Conservation (phyloP, 2,329 filamentous ascomycete genomes). For the Colletotrichum euphorbiae region DNA sequence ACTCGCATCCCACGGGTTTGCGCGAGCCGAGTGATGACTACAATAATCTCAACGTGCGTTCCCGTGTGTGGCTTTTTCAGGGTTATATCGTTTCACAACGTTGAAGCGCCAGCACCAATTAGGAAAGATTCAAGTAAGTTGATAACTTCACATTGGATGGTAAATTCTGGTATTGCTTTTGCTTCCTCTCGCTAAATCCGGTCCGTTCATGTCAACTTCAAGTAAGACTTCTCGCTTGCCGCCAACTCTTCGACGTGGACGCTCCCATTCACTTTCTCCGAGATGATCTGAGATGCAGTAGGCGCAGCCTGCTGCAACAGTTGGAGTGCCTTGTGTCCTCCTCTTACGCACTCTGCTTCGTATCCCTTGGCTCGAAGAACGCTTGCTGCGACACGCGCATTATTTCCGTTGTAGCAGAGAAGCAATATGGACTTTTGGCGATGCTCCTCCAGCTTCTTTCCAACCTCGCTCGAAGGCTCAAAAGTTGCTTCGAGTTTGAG, state of each 20-base stretch:
- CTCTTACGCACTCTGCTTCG: slow-evolving; percentile 58
- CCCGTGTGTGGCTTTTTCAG: neutral
- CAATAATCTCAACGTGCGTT: neutral
- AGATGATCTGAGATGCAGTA: neutral
- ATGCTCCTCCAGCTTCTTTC: slow-evolving; percentile 41
- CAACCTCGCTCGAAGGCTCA: slow-evolving; percentile 13
- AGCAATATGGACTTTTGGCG: slow-evolving; percentile 54
- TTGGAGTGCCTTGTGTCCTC: slow-evolving; percentile 50
- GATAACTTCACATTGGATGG: neutral
- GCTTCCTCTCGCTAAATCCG: too few species aligned
- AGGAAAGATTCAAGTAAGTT: neutral
- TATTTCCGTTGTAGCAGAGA: slow-evolving; percentile 67
- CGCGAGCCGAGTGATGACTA: neutral
- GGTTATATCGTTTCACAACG: neutral
- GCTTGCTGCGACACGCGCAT: slow-evolving; percentile 64
- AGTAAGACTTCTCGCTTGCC: neutral
- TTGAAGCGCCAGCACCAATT: neutral
- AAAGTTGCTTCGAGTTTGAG: slow-evolving; percentile 58
- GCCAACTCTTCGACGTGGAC: neutral
- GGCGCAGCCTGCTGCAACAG: neutral
- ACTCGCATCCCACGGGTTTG: neutral
- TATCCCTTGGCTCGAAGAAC: slow-evolving; percentile 63
- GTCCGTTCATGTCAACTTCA: neutral
- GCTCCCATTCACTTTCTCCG: neutral
- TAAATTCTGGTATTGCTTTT: neutral